A percentile compares a stretch with the other conserved stretches of the same genome.
phyloP scores from a whole-genome alignment of 2,329 filamentous ascomycete species.

The Neurospora crassa region DNA sequence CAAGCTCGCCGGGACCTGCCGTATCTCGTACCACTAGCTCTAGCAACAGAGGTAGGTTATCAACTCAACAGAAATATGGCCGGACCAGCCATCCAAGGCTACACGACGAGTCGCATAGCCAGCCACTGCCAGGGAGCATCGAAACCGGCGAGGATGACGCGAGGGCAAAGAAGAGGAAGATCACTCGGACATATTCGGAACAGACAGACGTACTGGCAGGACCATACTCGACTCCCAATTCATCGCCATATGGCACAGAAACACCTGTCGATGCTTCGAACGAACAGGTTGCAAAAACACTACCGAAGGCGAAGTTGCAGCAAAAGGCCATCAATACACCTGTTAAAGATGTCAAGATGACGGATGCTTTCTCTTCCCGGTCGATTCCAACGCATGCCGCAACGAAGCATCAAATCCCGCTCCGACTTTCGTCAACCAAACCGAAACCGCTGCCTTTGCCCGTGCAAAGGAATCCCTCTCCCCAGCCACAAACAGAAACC shows the following conservation, averaged over 20 bases:
- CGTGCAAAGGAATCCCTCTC: conserved; percentile 5
- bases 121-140: conserved; percentile 11
- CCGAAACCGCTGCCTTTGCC: conserved; percentile 2
- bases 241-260: conserved; percentile 12
- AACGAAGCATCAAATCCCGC: conserved; percentile 15
- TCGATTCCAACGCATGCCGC: conserved; percentile 13
- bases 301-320: conserved; percentile 3
- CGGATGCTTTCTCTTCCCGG: conserved; percentile 4
- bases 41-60: conserved; percentile 5
- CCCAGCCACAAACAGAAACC: background rate
- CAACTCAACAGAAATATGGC: conserved; percentile 1
- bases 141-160: conserved; percentile 8
- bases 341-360: conserved; percentile 12
- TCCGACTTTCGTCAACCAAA: conserved; percentile 14
- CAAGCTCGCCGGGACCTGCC: conserved; percentile 10
- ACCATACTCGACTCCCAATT: conserved; percentile 18
- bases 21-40: conserved; percentile 1
- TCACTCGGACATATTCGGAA: conserved; percentile 13
- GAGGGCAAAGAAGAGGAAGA: conserved; percentile 15
- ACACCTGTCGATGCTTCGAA: conserved; percentile 5
- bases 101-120: conserved; percentile 12
- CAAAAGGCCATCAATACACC: conserved; percentile 9
- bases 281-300: conserved; percentile 7
- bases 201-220: conserved; percentile 7
- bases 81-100: conserved; percentile 1